These are phyloP conservation scores for Chenopodium quinoa DNA, from an alignment of 148 eudicot genomes.

Conservation along the genomic window DNA sequence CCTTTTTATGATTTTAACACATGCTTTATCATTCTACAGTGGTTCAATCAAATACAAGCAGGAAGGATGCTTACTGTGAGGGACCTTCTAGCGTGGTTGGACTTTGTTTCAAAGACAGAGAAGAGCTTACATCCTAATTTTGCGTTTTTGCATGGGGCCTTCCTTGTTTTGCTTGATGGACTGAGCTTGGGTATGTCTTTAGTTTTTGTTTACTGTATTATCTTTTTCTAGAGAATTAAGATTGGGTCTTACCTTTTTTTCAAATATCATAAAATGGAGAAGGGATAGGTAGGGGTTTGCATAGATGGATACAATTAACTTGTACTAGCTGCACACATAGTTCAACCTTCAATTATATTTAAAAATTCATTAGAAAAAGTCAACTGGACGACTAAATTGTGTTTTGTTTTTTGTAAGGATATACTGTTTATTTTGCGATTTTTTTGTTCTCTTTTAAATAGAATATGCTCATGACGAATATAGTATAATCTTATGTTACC, in stretches of 20 bases:
- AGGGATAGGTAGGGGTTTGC: not conserved
- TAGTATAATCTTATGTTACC: too few species aligned
- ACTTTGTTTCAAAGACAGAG: constrained; percentile 55
- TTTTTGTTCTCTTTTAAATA: too few species aligned
- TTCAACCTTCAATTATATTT: too few species aligned
- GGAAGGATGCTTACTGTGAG: constrained; percentile 87
- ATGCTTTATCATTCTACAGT: constrained; percentile 41
- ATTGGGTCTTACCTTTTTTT: not conserved
- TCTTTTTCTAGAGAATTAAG: not conserved
- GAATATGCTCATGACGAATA: too few species aligned
- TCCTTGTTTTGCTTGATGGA: constrained; percentile 93
- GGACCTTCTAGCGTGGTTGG: constrained; percentile 95
- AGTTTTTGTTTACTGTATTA: not conserved
- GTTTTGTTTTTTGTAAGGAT: too few species aligned
- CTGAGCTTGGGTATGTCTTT: constrained; percentile 64
- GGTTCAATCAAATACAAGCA: constrained; percentile 82
- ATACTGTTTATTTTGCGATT: too few species aligned
- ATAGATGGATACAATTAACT: not conserved
- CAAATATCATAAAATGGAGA: not conserved
- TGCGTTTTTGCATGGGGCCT: constrained; percentile 84
- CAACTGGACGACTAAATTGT: too few species aligned
- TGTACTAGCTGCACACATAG: too few species aligned
- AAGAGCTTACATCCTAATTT: constrained; percentile 50
- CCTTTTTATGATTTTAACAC: not conserved
- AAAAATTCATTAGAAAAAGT: too few species aligned